Evolutionary conservation across 768 basidiomycete genomes (phyloP).

Genomic region (Trametes coccinea): DNA sequence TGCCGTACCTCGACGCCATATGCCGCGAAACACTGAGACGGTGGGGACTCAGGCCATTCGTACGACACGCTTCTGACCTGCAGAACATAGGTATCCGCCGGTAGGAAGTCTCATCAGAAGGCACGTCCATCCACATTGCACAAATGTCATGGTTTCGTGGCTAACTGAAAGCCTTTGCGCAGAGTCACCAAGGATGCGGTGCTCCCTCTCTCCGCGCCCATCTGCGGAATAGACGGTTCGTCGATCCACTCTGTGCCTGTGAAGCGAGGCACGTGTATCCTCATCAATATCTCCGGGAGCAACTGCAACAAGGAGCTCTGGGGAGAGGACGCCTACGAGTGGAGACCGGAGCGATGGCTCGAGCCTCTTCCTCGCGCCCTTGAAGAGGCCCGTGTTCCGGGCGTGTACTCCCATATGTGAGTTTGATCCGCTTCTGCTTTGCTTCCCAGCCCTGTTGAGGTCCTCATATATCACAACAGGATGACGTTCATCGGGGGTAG

Average conservation of each 20-base stretch:
- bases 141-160: no score
- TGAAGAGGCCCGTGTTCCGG: constrained; percentile 12
- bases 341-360: constrained; percentile 41
- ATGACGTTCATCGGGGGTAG: constrained; percentile 29
- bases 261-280: constrained; percentile 46
- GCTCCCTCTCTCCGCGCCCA: constrained; percentile 52
- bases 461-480: background rate
- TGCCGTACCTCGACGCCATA: constrained; percentile 68
- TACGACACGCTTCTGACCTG: background rate
- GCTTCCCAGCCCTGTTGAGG: background rate
- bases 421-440: background rate
- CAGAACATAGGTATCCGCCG: background rate
- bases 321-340: constrained; percentile 39
- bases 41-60: background rate
- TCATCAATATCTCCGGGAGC: constrained; percentile 43
- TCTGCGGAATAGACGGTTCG: constrained; percentile 42
- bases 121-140: background rate
- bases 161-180: background rate
- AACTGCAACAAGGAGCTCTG: constrained; percentile 52
- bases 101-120: background rate
- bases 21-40: constrained; percentile 59
- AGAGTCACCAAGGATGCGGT: constrained; percentile 44
- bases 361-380: constrained; percentile 5
- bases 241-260: constrained; percentile 41
- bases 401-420: constrained; percentile 20